Conservation (phyloP, 2,329 filamentous ascomycete genomes). For the Zymoseptoria crescenta region DNA sequence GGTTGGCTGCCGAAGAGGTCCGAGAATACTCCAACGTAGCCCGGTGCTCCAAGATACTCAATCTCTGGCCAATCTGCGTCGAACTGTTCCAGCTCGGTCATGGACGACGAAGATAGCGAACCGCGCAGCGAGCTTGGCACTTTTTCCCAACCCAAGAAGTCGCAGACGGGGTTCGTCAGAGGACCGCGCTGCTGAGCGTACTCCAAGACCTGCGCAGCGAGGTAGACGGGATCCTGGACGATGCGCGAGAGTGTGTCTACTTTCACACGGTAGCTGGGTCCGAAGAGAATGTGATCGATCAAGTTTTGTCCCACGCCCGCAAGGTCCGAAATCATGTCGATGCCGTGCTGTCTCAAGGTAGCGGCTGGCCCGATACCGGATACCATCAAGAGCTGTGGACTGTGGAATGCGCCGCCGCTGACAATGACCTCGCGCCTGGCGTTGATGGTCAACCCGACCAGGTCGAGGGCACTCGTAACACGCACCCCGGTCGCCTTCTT, state of each 20-base stretch:
- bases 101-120: constrained; percentile 5
- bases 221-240: constrained; percentile 10
- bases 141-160: constrained; percentile 19
- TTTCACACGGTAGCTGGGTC: constrained; percentile 17
- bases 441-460: constrained; percentile 13
- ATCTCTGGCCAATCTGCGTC: constrained; percentile 18
- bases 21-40: constrained; percentile 5
- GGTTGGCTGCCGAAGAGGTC: constrained; percentile 16
- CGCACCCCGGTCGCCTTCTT: constrained; percentile 23
- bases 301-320: constrained; percentile 58
- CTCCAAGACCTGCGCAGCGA: constrained; percentile 7
- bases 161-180: constrained; percentile 11
- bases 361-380: constrained; percentile 51
- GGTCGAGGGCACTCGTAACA: constrained; percentile 3
- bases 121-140: constrained; percentile 10
- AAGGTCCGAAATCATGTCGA: constrained; percentile 47
- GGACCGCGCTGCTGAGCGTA: constrained; percentile 10
- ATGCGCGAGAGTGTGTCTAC: constrained; percentile 14
- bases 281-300: constrained; percentile 48
- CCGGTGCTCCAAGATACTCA: constrained; percentile 11
- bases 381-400: constrained; percentile 57
- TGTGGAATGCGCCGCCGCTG: constrained; percentile 53
- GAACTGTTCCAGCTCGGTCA: constrained; percentile 10
- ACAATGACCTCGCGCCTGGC: constrained; percentile 39
- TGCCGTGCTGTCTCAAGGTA: constrained; percentile 43